Evolutionary conservation across 495 filamentous ascomycete species (phyloP).

Genomic region (Penicillium lividum): DNA sequence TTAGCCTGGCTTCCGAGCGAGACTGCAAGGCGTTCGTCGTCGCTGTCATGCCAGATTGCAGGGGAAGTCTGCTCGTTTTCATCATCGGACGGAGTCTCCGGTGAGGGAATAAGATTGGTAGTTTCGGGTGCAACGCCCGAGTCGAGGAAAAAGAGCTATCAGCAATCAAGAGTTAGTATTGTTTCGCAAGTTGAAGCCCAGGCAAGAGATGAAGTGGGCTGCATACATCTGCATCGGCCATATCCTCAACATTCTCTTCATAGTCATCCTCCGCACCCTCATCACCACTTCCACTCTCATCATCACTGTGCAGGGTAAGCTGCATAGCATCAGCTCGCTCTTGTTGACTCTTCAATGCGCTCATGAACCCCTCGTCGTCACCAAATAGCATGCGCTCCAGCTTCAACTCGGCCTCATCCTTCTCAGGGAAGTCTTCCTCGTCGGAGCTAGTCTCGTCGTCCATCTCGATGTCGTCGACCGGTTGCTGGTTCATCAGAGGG

Average conservation of each 20-base stretch:
- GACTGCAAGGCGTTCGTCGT: slow-evolving; percentile 83
- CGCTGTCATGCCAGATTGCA: slow-evolving; percentile 89
- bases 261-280: slow-evolving; percentile 23
- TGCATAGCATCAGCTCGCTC: slow-evolving; percentile 34
- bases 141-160: slow-evolving; percentile 70
- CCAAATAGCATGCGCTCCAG: slow-evolving; percentile 86
- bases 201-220: background rate
- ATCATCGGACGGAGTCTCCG: slow-evolving; percentile 35
- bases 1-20: slow-evolving; percentile 73
- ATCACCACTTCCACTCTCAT: slow-evolving; percentile 35
- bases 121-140: slow-evolving; percentile 52
- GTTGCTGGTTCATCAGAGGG: slow-evolving; percentile 14
- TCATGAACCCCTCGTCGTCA: slow-evolving; percentile 74
- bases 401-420: slow-evolving; percentile 78
- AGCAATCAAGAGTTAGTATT: background rate
- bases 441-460: slow-evolving; percentile 33
- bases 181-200: background rate
- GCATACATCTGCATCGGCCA: slow-evolving; percentile 44
- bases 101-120: slow-evolving; percentile 43
- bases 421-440: slow-evolving; percentile 54
- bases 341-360: slow-evolving; percentile 58
- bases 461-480: slow-evolving; percentile 35
- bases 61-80: slow-evolving; percentile 40
- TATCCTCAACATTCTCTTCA: slow-evolving; percentile 55
- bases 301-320: slow-evolving; percentile 35